Evolutionary conservation across 768 basidiomycete genomes (phyloP), one percentile per base, ranked within the genome.

Genomic region (Leucosporidium scottii): DNA sequence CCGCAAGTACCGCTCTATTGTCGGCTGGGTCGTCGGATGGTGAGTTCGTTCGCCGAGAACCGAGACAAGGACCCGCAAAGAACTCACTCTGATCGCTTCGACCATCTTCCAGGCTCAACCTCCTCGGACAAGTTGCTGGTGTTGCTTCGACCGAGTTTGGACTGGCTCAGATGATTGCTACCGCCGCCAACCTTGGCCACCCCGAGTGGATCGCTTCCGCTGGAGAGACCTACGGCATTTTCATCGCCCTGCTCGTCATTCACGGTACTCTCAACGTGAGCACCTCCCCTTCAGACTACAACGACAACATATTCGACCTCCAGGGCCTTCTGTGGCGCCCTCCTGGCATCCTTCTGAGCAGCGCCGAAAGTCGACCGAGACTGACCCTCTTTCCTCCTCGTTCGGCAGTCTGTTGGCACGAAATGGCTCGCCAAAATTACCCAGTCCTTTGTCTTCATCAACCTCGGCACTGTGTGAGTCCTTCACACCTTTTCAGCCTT

Each of bases 101-200:
- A n/a, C n/a, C n/a, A n/a, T n/a, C n/a, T n/a, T n/a, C 34, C 55
- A 80, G 79, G 77, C 82, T 91, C 54, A 91, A 91, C 75, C 85
- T 90, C 51, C 25, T 70, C 84, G 86, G 89, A 47, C 90, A 91
- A 78, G 84, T 90, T 64, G 89, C 90, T 18, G 91, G 91, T 34
- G 81, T 91, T 59, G 87, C 90, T 10, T 91, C 88, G 3, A 91
- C 89, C 0, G 89, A 91, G 77, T 91, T 90, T 75, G 90, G 89
- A 31, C 61, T 75, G 27, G 61, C 66, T 1, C 70, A 70, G 49
- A 76, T 78, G 76, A 78, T 77, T 68, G 75, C 87, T 81, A 85
- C 85, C n/a, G 89, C 89, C 5, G 86, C 86, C 44, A 82, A 82
- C 25, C 77, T 88, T 10, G 44, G 84, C 82, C 82, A 84, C 62